Conservation (phyloP, 2,329 filamentous ascomycete species). For the Ustulina deusta region DNA sequence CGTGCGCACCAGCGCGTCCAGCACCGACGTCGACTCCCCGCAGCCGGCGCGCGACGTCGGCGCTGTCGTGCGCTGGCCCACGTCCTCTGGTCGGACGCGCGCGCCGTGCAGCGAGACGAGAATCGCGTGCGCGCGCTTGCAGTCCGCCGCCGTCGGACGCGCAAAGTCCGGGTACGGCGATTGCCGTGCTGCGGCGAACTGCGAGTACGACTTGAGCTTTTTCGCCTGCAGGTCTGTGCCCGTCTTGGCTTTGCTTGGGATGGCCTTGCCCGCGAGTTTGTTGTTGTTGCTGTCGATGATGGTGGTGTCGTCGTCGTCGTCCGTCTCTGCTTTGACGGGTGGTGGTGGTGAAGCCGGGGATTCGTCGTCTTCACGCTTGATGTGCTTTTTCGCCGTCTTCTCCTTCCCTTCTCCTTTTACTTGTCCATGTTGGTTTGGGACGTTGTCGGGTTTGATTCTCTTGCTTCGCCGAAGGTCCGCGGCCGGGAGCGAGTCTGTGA, state of each 20-base stretch:
- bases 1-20: slow-evolving; percentile 65
- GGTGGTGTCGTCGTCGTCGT: neutral
- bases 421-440: neutral
- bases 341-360: slow-evolving; percentile 2
- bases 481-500: neutral
- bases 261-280: neutral
- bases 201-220: slow-evolving; percentile 59
- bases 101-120: slow-evolving; percentile 75
- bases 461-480: slow-evolving; percentile 33
- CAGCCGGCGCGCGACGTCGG: slow-evolving; percentile 74
- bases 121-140: slow-evolving; percentile 73
- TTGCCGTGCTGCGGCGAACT: slow-evolving; percentile 49
- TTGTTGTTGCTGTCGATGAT: neutral
- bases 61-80: slow-evolving; percentile 56
- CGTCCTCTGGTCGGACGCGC: slow-evolving; percentile 68
- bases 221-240: slow-evolving; percentile 53
- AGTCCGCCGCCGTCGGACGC: slow-evolving; percentile 75
- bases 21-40: slow-evolving; percentile 62
- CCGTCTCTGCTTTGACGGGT: slow-evolving; percentile 15
- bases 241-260: neutral
- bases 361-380: slow-evolving; percentile 10
- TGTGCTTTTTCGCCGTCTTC: slow-evolving; percentile 16
- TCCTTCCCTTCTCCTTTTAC: neutral
- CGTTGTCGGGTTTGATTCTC: slow-evolving; percentile 18
- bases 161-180: slow-evolving; percentile 76